Evolutionary conservation across 225 moss, liverwort and hornwort species (phyloP).

Genomic region (Asterella californica): DNA sequence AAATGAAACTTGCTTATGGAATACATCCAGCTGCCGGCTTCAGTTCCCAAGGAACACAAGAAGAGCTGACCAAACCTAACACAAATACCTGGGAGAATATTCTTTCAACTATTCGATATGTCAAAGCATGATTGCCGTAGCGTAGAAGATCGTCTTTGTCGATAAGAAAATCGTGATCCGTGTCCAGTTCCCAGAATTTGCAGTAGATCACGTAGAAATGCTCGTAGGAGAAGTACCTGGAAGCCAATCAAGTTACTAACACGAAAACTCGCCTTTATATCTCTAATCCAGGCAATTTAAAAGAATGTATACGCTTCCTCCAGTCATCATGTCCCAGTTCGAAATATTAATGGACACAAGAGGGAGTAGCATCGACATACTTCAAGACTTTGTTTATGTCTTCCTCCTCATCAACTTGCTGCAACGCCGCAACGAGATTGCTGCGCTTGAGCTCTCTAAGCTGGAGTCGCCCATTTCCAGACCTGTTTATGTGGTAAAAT

Average conservation of each 20-base stretch:
- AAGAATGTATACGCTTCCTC: not conserved
- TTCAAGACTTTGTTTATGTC: conserved; percentile 94
- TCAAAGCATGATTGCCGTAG: conserved; percentile 93
- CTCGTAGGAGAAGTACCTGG: conserved; percentile 93
- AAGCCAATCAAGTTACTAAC: not conserved
- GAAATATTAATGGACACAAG: not conserved
- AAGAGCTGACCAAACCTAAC: conserved; percentile 25
- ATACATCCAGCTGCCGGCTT: too few species aligned
- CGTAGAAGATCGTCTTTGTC: conserved; percentile 89
- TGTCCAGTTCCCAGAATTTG: conserved; percentile 97
- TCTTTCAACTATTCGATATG: conserved; percentile 90
- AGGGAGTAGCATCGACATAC: conserved; percentile 33
- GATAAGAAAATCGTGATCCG: conserved; percentile 89
- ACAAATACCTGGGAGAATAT: conserved; percentile 91
- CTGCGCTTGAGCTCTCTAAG: conserved; percentile 93
- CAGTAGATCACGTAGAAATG: conserved; percentile 98
- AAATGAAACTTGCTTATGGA: not conserved
- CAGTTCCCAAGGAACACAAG: not conserved
- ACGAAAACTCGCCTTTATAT: not conserved
- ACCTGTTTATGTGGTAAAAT: conserved; percentile 90
- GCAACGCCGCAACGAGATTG: conserved; percentile 72
- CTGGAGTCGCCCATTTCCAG: conserved; percentile 79
- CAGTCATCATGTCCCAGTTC: not conserved
- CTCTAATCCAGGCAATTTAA: not conserved
- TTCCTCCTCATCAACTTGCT: conserved; percentile 91